These are phyloP conservation scores for Blumeria hordei DNA, from an alignment of 2,329 filamentous ascomycete species.

Conservation along the genomic window DNA sequence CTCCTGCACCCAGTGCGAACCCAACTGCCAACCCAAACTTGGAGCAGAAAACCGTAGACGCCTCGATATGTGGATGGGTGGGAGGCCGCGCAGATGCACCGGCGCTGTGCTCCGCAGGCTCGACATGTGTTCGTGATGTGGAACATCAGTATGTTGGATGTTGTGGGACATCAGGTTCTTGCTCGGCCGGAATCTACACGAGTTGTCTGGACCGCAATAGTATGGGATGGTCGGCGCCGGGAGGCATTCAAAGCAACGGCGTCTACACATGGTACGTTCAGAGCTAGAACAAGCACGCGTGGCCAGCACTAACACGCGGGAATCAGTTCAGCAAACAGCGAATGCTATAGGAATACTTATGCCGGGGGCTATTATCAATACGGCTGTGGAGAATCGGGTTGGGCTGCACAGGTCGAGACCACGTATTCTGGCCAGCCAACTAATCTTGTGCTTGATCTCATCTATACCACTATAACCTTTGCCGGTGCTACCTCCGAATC, in stretches of 20 bases:
- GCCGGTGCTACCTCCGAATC: slow-evolving; percentile 1
- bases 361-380: slow-evolving; percentile 12
- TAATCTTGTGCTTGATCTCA: slow-evolving; percentile 10
- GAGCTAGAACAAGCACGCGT: not conserved
- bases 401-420: slow-evolving; percentile 9
- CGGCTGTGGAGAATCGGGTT: slow-evolving; percentile 10
- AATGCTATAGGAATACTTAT: slow-evolving; percentile 12
- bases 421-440: slow-evolving; percentile 10
- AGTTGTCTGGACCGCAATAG: slow-evolving; percentile 12
- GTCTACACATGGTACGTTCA: slow-evolving; percentile 11
- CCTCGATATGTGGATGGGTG: slow-evolving; percentile 13
- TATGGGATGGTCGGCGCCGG: slow-evolving; percentile 7
- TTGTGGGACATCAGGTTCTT: slow-evolving; percentile 11
- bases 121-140: slow-evolving; percentile 13
- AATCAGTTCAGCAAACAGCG: slow-evolving; percentile 5
- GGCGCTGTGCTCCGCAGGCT: slow-evolving; percentile 10
- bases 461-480: slow-evolving; percentile 11
- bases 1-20: not conserved
- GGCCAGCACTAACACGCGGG: slow-evolving; percentile 5
- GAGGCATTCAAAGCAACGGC: slow-evolving; percentile 10
- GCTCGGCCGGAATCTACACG: slow-evolving; percentile 13
- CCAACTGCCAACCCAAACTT: slow-evolving; percentile 6
- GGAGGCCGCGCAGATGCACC: slow-evolving; percentile 7
- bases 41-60: slow-evolving; percentile 9
- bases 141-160: slow-evolving; percentile 11